phyloP scores from a whole-genome alignment of 139 green algal genomes.

The Micractinium sp. region DNA sequence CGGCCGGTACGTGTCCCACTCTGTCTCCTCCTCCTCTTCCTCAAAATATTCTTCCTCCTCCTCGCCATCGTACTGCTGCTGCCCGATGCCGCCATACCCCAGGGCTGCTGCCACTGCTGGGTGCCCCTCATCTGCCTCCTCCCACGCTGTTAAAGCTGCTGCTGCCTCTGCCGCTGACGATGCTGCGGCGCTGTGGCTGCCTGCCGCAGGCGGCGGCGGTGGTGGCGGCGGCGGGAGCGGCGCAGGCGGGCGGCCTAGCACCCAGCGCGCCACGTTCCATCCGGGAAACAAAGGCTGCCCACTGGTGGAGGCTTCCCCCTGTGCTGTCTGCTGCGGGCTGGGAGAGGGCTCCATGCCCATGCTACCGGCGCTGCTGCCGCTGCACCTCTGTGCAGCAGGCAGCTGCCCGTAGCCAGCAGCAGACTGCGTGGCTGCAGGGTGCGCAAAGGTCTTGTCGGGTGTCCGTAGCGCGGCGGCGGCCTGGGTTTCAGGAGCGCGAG shows the following conservation, averaged over 20 bases:
- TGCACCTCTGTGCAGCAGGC: neutral
- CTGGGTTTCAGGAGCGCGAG: no score
- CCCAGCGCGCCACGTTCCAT: neutral
- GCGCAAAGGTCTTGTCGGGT: no score
- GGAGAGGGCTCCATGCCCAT: neutral
- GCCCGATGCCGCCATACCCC: neutral
- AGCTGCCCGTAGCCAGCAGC: no score
- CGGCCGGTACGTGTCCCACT: constrained; percentile 43
- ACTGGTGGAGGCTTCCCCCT: neutral
- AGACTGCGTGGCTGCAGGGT: no score
- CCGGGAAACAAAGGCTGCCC: neutral
- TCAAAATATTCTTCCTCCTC: constrained; percentile 1
- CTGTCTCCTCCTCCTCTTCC: constrained; percentile 42
- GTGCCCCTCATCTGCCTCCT: neutral
- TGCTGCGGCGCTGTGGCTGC: neutral
- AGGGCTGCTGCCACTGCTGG: neutral
- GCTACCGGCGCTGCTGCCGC: neutral
- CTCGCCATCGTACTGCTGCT: neutral
- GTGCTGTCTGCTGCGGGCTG: neutral
- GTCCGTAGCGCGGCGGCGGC: no score
- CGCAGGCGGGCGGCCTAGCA: neutral
- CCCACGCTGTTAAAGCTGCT: constrained; percentile 6
- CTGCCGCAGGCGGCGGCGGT: neutral
- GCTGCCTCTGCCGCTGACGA: constrained; percentile 22
- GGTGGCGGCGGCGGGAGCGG: neutral